Percentiles rank a stretch among this genome's conserved stretches.
Evolutionary conservation across 169 alveolate genomes (phyloP).

Genomic region (Cystoisospora suis): DNA sequence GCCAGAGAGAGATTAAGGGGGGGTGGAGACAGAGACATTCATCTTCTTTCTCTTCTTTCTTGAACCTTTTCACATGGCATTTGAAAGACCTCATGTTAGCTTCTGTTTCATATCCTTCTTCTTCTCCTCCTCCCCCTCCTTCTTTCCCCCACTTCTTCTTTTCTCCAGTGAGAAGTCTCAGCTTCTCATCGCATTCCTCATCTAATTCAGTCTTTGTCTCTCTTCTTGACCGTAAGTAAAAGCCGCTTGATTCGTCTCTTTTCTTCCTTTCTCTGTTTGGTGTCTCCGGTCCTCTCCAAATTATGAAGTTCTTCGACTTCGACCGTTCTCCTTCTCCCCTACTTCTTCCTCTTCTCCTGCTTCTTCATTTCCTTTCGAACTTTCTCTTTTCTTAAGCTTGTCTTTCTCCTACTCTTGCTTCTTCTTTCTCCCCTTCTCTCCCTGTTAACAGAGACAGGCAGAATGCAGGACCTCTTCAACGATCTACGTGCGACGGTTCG

Average conservation of each 20-base stretch:
- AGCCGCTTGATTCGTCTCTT: too few species aligned
- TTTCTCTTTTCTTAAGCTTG: background rate
- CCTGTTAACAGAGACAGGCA: background rate
- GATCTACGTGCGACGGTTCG: slow-evolving; percentile 16
- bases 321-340: background rate
- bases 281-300: background rate
- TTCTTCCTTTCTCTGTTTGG: too few species aligned
- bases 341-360: background rate
- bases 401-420: background rate
- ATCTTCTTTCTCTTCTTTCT: too few species aligned
- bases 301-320: background rate
- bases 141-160: too few species aligned
- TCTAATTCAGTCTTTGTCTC: background rate
- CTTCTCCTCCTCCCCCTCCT: background rate
- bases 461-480: slow-evolving; percentile 28
- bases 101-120: background rate
- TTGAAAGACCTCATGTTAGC: too few species aligned
- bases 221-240: too few species aligned
- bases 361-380: background rate
- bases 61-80: too few species aligned
- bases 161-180: too few species aligned
- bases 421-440: background rate
- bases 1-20: too few species aligned
- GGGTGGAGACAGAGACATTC: too few species aligned
- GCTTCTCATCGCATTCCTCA: background rate